Evolutionary conservation across 1,284 basidiomycete genomes (phyloP), one percentile per base, ranked within the genome.

Genomic region (Hemileia vastatrix): DNA sequence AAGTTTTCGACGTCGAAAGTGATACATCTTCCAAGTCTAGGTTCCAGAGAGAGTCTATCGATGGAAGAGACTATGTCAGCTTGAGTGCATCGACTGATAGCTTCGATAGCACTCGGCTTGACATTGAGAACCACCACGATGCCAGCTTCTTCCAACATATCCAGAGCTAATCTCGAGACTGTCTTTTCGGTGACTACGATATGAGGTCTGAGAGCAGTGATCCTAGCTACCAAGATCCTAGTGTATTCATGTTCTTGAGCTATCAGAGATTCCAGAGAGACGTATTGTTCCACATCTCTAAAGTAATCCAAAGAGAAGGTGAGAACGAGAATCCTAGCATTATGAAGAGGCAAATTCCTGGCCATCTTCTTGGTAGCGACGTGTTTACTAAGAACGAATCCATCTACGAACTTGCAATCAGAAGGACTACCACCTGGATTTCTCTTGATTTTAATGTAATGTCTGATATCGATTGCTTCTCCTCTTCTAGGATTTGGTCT

Each of bases 361-460:
- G 79, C 72, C 80, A 83, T 81, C 40, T 74, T 83, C 77, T 96
- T 96, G 76, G 97, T 93, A 3, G 93, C 89, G 6, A 97, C 87
- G 69, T 97, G 96, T 80, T 98, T 97, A 21, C 92, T 93, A 72
- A 97, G 95, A 54, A 98, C 92, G 9, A 89, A 90, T 2, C 94
- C 94, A 66, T 94, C 88, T 55, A 98, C 89, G 71, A 94, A 98
- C 79, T 97, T 93, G 6, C 90, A 95, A 74, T 98, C 91, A 32
- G 80, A 82, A 32, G 93, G 91, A 54, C 83, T 80, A 9, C 94
- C 95, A 9, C 95, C 95, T 0, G 95, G 92, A n/a, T 97, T 87
- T 77, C 95, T 94, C 80, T 98, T 98, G 77, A 98, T 92, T 79
- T 97, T 97, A 67, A 98, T 90, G 70, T 95, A 96, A 23, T 87